Conservation (phyloP, 306 rosid genomes). For the Begonia fuchsioides region DNA sequence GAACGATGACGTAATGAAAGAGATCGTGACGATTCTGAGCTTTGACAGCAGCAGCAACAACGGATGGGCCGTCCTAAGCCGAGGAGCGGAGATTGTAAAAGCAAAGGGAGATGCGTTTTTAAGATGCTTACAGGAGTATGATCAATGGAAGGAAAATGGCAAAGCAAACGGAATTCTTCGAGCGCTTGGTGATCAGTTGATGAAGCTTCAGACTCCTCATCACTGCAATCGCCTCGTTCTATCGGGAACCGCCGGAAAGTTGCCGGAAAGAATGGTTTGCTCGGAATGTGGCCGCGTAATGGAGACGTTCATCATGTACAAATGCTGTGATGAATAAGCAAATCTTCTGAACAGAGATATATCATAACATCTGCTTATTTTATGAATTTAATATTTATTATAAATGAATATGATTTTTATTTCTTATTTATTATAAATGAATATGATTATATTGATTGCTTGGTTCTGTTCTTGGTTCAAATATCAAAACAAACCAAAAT, state of each 20-base stretch:
- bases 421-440: too few species aligned
- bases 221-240: slow-evolving; percentile 73
- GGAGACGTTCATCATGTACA: slow-evolving; percentile 77
- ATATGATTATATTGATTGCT: too few species aligned
- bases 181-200: slow-evolving; percentile 22
- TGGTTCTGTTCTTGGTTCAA: too few species aligned
- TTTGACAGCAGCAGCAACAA: slow-evolving; percentile 27
- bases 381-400: too few species aligned
- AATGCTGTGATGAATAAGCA: slow-evolving; percentile 54
- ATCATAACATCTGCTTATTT: too few species aligned
- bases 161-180: slow-evolving; percentile 19
- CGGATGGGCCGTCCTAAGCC: slow-evolving; percentile 29
- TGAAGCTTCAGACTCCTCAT: slow-evolving; percentile 32
- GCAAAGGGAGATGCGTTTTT: slow-evolving; percentile 44
- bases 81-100: slow-evolving; percentile 26
- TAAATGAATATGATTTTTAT: too few species aligned
- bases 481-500: too few species aligned
- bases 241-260: slow-evolving; percentile 45
- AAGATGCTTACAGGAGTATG: slow-evolving; percentile 18
- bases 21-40: slow-evolving; percentile 32
- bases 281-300: slow-evolving; percentile 76
- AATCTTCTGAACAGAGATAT: too few species aligned
- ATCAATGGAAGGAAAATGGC: slow-evolving; percentile 23
- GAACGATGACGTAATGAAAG: slow-evolving; percentile 26
- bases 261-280: slow-evolving; percentile 55